A percentile compares a stretch with the other conserved stretches of the same genome.
Evolutionary conservation across 2,329 filamentous ascomycete genomes (phyloP).

Genomic region (Cercospora beticola): DNA sequence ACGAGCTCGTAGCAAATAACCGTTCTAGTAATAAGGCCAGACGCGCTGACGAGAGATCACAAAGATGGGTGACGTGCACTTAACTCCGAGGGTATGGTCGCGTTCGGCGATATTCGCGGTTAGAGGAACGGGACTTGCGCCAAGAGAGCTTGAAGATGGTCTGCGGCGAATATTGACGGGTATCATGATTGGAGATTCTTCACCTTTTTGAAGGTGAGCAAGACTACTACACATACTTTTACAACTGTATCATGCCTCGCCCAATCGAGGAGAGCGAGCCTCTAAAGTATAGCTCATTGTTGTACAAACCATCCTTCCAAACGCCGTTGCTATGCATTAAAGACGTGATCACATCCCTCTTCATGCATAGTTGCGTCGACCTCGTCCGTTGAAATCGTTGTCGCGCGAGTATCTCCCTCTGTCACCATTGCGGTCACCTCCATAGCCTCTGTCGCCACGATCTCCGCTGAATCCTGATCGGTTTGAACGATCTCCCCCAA

Average conservation of each 20-base stretch:
- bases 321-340: conserved; percentile 18
- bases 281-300: background rate
- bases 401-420: background rate
- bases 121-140: background rate
- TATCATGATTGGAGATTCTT: conserved; percentile 21
- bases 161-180: background rate
- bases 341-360: background rate
- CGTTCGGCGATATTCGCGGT: background rate
- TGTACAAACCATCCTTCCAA: conserved; percentile 2
- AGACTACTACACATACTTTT: conserved; percentile 18
- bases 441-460: conserved; percentile 7
- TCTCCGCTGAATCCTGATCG: background rate
- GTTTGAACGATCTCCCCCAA: background rate
- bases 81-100: background rate
- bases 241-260: conserved; percentile 19
- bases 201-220: conserved; percentile 11
- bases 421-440: conserved; percentile 8
- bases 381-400: background rate
- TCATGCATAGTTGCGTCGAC: background rate
- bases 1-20: background rate
- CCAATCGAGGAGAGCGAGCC: background rate
- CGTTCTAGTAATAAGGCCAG: background rate
- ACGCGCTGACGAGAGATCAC: background rate
- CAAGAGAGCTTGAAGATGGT: background rate
- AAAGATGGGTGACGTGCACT: background rate